phyloP scores from a whole-genome alignment of 225 moss, liverwort and hornwort species.

The Sphagnum tenellum region DNA sequence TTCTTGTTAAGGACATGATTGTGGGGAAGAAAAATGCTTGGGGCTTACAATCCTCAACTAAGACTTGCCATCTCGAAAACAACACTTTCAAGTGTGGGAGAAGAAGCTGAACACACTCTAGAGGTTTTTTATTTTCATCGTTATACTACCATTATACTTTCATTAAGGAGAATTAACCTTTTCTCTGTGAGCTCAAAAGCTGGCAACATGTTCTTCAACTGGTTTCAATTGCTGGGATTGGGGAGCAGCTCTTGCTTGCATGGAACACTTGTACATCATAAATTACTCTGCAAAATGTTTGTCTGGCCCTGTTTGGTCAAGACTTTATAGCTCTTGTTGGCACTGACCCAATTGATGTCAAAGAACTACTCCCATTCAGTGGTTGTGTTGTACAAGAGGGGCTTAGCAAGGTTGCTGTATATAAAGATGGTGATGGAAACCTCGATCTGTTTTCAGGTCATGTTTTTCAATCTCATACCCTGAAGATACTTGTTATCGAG shows the following conservation, averaged over 20 bases:
- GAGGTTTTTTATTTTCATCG: slow-evolving; percentile 5
- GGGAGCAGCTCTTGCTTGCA: too few species aligned
- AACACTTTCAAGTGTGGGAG: slow-evolving; percentile 5
- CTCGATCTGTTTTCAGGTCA: slow-evolving; percentile 32
- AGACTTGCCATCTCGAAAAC: slow-evolving; percentile 5
- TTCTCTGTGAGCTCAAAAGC: too few species aligned
- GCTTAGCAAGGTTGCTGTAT: slow-evolving; percentile 19
- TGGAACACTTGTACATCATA: too few species aligned
- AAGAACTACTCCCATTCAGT: slow-evolving; percentile 27
- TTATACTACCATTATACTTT: not conserved
- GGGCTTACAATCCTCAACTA: slow-evolving; percentile 21
- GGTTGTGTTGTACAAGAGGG: slow-evolving; percentile 39
- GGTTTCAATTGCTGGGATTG: too few species aligned
- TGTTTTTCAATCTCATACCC: too few species aligned
- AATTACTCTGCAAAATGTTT: too few species aligned
- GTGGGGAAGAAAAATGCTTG: slow-evolving; percentile 24
- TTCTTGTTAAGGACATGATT: slow-evolving; percentile 33
- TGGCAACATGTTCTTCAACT: too few species aligned
- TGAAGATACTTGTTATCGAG: too few species aligned
- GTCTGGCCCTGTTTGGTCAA: slow-evolving; percentile 7
- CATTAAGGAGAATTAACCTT: too few species aligned
- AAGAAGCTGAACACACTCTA: slow-evolving; percentile 17
- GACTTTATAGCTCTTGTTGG: slow-evolving; percentile 13
- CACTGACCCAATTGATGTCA: slow-evolving; percentile 25
- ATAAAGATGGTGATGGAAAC: too few species aligned